A percentile compares a stretch with the other conserved stretches of the same genome.
phyloP scores from a whole-genome alignment of 2,329 filamentous ascomycete genomes.

The Ophiostoma himal-ulmi region DNA sequence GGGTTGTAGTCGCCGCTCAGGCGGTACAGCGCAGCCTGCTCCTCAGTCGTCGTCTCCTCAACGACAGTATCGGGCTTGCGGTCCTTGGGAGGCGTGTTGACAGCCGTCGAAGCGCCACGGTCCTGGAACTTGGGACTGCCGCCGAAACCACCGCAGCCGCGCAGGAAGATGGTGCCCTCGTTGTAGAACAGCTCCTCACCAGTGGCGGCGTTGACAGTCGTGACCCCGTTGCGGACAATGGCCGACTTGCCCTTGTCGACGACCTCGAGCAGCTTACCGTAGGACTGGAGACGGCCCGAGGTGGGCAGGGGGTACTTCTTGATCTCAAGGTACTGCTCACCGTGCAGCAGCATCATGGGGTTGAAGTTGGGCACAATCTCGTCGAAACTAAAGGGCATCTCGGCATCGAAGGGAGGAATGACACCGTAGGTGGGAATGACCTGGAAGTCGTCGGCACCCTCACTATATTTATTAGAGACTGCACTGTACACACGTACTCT shows the following conservation, averaged over 20 bases:
- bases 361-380: conserved; percentile 92
- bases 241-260: conserved; percentile 92
- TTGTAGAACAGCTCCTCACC: conserved; percentile 96
- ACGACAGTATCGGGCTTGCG: conserved; percentile 74
- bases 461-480: conserved; percentile 37
- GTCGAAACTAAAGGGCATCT: conserved; percentile 70
- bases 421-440: conserved; percentile 93
- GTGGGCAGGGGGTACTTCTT: conserved; percentile 89
- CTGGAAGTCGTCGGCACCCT: conserved; percentile 88
- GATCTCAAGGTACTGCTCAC: conserved; percentile 96
- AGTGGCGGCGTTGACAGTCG: conserved; percentile 76
- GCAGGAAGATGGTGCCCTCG: conserved; percentile 86
- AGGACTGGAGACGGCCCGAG: conserved; percentile 66
- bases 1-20: conserved; percentile 94
- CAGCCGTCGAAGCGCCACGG: conserved; percentile 71
- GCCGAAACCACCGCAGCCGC: conserved; percentile 84
- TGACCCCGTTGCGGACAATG: conserved; percentile 71
- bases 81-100: conserved; percentile 66
- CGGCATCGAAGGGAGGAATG: conserved; percentile 84
- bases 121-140: conserved; percentile 71
- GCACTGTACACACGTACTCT: not conserved
- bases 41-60: conserved; percentile 78
- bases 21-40: conserved; percentile 90
- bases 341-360: conserved; percentile 97
- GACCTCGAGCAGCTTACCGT: conserved; percentile 81